Conservation (phyloP, 768 basidiomycete species). For the Mycena sanguinolenta region DNA sequence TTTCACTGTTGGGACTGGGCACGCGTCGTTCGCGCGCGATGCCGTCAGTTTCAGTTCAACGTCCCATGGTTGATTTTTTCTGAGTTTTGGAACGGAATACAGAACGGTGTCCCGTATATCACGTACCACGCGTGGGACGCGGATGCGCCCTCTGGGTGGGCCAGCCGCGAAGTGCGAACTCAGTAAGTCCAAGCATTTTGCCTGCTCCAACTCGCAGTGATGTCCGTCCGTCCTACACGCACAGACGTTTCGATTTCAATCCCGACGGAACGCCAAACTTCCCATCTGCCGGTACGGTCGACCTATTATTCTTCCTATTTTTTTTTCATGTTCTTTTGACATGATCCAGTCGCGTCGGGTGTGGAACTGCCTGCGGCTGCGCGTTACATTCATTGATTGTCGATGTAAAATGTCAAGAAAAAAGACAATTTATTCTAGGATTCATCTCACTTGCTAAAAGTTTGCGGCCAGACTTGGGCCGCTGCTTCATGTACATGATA, state of each 20-base stretch:
- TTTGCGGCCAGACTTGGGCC: no score
- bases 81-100: no score
- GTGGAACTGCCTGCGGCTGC: slow-evolving; percentile 19
- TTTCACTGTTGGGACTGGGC: slow-evolving; percentile 24
- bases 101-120: slow-evolving; percentile 21
- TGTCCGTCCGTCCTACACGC: not conserved
- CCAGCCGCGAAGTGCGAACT: slow-evolving; percentile 24
- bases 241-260: not conserved
- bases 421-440: no score
- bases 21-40: slow-evolving; percentile 29
- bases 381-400: not conserved
- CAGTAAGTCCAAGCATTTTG: slow-evolving; percentile 13
- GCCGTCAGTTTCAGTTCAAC: slow-evolving; percentile 1
- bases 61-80: not conserved
- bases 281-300: not conserved
- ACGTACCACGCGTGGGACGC: slow-evolving; percentile 27
- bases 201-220: not conserved
- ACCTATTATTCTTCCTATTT: not conserved
- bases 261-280: not conserved
- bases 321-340: not conserved
- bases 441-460: no score
- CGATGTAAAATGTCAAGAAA: no score
- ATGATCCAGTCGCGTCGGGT: slow-evolving; percentile 12
- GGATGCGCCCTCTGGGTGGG: slow-evolving; percentile 26
- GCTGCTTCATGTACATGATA: no score